A percentile compares a stretch with the other conserved stretches of the same genome.
Conservation (phyloP, 331 rosid species). For the Malus hybrid region DNA sequence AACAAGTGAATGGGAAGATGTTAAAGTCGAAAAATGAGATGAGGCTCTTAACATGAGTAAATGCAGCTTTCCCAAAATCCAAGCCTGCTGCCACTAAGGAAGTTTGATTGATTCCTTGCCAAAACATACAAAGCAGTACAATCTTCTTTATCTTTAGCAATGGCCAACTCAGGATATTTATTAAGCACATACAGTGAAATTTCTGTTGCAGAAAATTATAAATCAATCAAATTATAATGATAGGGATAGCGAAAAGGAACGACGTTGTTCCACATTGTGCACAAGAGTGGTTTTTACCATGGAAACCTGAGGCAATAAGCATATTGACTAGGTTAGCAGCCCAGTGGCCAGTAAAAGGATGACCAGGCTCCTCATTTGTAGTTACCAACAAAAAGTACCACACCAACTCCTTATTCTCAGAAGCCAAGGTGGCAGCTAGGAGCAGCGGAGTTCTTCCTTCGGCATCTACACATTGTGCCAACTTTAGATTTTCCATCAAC, state of each 20-base stretch:
- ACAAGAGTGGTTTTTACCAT: conserved; percentile 19
- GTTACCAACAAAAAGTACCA: conserved; percentile 45
- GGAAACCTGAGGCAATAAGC: conserved; percentile 50
- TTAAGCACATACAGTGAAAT: conserved; percentile 30
- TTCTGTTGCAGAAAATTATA: conserved; percentile 14
- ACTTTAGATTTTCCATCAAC: conserved; percentile 23
- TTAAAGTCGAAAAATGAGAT: background rate
- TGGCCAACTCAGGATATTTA: conserved; percentile 34
- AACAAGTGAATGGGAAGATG: background rate
- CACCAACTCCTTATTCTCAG: conserved; percentile 31
- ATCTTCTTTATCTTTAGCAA: conserved; percentile 8
- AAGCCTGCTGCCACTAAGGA: conserved; percentile 35
- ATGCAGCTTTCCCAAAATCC: conserved; percentile 33
- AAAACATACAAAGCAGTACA: conserved; percentile 32
- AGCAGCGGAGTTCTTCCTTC: conserved; percentile 32
- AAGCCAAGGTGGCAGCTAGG: conserved; percentile 16
- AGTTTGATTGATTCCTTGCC: conserved; percentile 26
- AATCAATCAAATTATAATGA: background rate
- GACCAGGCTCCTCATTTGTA: conserved; percentile 27
- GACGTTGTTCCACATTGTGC: background rate
- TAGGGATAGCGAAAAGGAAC: background rate
- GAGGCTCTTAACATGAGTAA: conserved; percentile 13
- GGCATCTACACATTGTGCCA: conserved; percentile 17
- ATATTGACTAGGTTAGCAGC: conserved; percentile 28
- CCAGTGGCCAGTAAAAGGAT: conserved; percentile 40